Conservation (phyloP, 2,329 filamentous ascomycete genomes). For the Penicillium psychrosexuale region DNA sequence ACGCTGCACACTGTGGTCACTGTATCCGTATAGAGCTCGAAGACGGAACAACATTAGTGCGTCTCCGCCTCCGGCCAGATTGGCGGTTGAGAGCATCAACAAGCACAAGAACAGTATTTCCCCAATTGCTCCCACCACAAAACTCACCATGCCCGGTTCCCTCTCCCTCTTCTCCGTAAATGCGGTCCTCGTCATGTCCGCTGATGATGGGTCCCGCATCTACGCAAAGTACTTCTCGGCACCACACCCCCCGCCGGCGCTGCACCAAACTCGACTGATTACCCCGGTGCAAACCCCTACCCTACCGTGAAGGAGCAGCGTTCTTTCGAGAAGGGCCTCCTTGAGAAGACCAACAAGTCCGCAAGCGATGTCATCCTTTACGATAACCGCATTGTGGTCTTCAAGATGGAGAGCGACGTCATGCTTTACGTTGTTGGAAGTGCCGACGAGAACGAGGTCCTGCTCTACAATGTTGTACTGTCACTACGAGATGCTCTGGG, state of each 20-base stretch:
- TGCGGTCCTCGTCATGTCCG: constrained; percentile 73
- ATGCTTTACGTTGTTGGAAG: constrained; percentile 93
- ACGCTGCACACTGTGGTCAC: neutral
- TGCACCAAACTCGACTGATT: constrained; percentile 55
- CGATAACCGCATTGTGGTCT: constrained; percentile 92
- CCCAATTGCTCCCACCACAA: constrained; percentile 13
- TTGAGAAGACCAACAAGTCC: constrained; percentile 95
- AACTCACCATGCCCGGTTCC: constrained; percentile 63
- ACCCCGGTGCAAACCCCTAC: constrained; percentile 72
- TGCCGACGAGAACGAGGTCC: constrained; percentile 91
- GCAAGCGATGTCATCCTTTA: constrained; percentile 95
- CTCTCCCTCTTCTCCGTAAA: constrained; percentile 74
- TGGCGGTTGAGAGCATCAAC: constrained; percentile 25
- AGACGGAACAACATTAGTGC: constrained; percentile 25
- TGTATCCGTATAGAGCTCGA: neutral
- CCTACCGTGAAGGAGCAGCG: constrained; percentile 89
- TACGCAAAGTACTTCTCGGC: constrained; percentile 89
- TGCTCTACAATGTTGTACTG: constrained; percentile 91
- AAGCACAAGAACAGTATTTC: constrained; percentile 6
- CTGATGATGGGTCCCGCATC: constrained; percentile 85
- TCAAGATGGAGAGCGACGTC: constrained; percentile 96
- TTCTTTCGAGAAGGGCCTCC: constrained; percentile 89
- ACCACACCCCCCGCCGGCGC: constrained; percentile 63
- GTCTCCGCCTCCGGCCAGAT: constrained; percentile 25
- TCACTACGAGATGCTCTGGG: constrained; percentile 87